Base-by-base conservation (phyloP, 2,329 filamentous ascomycete species). In the Hyphodiscus sp. region DNA sequence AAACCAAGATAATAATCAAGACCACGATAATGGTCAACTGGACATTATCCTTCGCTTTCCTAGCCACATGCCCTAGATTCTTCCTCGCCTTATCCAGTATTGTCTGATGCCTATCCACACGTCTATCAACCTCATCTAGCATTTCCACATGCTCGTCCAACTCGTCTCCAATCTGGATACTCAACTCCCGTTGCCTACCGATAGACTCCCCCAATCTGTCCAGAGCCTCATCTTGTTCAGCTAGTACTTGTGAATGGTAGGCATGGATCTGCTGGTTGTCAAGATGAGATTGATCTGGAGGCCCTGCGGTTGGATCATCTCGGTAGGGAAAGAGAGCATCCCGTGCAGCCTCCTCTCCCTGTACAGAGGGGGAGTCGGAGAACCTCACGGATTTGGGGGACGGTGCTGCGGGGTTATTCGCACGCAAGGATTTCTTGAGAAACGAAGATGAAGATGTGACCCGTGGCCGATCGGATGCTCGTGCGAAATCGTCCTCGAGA, bases 141-240 rank as follows among this genome's bases (percentile, higher is more conserved):
- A 99, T 77, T 62, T 86, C 79, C 41, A 95, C 87, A 65, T 99
- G 94, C 62, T 84, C 86, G 64, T 97, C 94, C 38, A 99, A 78
- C 76, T 99, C 94, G 69, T 96, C 89, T 29, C 94, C 92, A 65
- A 99, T 97, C 74, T 94, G 89, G 74, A 96, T 95, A 67, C 87
- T 91, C 57, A 99, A 77, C 73, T 97, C 89, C 48, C 95, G 79
- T 74, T 97, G 94, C 41, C 94, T 82, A 3, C 88, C 81, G 62
- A 99, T 96, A 54, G 83, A 89, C 65, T 84, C 82, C n/a, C 91
- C 89, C 3, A 99, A 75, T 10, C 80, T 78, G 69, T 97, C 92
- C n/a, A 99, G 79, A 69, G 96, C 91, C 60, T 89, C 87, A 67
- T 99, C 94, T 71, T 99, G 94, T 58, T 96, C 85, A n/a, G 80